Conservation (phyloP, 2,329 filamentous ascomycete species). For the Sporothrix brasiliensis region DNA sequence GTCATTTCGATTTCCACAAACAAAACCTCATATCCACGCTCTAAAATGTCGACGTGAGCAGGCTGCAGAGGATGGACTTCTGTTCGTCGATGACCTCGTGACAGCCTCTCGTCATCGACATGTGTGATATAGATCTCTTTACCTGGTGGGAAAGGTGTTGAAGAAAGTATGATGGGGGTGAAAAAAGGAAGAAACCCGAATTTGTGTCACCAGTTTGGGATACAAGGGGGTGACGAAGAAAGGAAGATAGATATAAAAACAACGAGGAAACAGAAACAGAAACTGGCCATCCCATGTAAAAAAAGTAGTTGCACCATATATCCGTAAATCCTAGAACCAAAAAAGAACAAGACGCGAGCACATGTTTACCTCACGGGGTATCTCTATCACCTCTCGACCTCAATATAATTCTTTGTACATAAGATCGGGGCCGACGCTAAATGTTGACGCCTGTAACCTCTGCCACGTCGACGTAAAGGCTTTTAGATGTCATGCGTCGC, state of each 20-base stretch:
- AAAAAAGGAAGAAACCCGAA: neutral
- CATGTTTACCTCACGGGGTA: slow-evolving; percentile 23
- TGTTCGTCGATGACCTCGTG: neutral
- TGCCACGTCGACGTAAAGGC: neutral
- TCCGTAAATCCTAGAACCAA: slow-evolving; percentile 15
- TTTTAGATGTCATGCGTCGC: slow-evolving; percentile 55
- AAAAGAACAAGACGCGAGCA: slow-evolving; percentile 21
- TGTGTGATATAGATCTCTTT: slow-evolving; percentile 1
- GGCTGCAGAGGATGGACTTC: neutral
- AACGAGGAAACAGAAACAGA: slow-evolving; percentile 13
- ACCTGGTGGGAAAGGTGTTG: neutral
- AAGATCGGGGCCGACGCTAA: neutral
- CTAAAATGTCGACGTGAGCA: slow-evolving; percentile 15
- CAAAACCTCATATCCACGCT: slow-evolving; percentile 1
- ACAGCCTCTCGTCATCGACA: neutral
- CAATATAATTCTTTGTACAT: slow-evolving; percentile 7
- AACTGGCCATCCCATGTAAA: slow-evolving; percentile 22
- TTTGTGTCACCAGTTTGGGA: slow-evolving; percentile 9
- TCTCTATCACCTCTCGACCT: slow-evolving; percentile 5
- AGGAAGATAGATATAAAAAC: slow-evolving; percentile 12
- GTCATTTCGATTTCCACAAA: slow-evolving; percentile 18
- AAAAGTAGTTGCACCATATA: slow-evolving; percentile 19
- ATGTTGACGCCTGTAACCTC: neutral
- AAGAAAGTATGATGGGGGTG: neutral
- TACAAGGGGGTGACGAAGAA: slow-evolving; percentile 9